Conservation (phyloP, 352 stramenopile species). For the Thraustotheca clavata region DNA sequence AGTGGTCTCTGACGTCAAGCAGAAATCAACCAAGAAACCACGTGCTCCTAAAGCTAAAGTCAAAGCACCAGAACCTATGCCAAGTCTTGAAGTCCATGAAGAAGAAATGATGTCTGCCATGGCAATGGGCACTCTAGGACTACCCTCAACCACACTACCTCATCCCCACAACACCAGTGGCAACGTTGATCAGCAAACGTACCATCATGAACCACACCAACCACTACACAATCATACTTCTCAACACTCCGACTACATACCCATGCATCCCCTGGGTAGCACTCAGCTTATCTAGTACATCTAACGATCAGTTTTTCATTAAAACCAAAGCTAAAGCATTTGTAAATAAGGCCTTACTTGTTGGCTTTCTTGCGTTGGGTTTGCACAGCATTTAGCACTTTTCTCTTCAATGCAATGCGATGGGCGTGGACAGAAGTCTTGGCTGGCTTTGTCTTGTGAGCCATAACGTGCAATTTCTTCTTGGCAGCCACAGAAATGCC, state of each 20-base stretch:
- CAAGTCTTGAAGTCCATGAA: neutral
- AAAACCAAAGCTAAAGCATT: neutral
- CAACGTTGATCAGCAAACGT: neutral
- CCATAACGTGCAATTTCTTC: constrained; percentile 23
- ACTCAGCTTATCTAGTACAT: constrained; percentile 3
- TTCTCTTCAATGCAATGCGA: constrained; percentile 65
- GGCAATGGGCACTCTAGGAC: constrained; percentile 7
- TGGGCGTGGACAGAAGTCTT: constrained; percentile 83
- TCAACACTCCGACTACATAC: neutral
- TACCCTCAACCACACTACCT: constrained; percentile 13
- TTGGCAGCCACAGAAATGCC: constrained; percentile 69
- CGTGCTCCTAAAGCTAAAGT: neutral
- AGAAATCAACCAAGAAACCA: neutral
- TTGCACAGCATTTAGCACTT: constrained; percentile 21
- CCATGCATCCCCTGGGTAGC: neutral
- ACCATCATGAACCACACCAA: neutral
- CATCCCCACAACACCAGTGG: neutral
- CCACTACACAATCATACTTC: neutral
- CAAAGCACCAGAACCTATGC: neutral
- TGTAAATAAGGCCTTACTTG: neutral
- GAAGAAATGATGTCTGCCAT: constrained; percentile 11
- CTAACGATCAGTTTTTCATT: neutral
- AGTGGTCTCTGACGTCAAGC: constrained; percentile 38
- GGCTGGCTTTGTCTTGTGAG: constrained; percentile 24
- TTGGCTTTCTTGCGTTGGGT: constrained; percentile 15